Evolutionary conservation across 768 basidiomycete genomes (phyloP).

Genomic region (Pleurotus platypus): DNA sequence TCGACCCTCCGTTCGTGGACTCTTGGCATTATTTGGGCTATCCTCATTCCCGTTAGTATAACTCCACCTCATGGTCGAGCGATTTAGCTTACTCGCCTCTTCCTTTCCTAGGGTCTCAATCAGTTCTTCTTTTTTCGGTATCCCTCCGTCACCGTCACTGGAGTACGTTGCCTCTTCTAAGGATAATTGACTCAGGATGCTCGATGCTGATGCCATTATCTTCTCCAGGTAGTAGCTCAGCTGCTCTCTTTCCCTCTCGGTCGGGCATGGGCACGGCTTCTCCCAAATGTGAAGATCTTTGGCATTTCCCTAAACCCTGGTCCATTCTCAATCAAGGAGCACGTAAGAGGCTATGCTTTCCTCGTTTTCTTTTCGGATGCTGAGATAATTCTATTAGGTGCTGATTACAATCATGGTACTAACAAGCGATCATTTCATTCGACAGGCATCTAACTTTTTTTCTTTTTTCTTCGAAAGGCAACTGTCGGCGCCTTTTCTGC

Average conservation of each 20-base stretch:
- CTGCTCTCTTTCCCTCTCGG: conserved; percentile 67
- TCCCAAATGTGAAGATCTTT: conserved; percentile 52
- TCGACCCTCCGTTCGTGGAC: conserved; percentile 59
- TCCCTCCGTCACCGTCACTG: conserved; percentile 59
- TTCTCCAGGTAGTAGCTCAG: conserved; percentile 56
- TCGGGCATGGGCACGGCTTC: conserved; percentile 48
- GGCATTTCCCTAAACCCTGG: conserved; percentile 60
- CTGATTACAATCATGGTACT: conserved; percentile 47
- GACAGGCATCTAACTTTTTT: background rate
- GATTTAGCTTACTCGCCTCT: background rate
- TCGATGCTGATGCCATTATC: no score
- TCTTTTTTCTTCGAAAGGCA: conserved; percentile 23
- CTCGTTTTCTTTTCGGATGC: conserved; percentile 17
- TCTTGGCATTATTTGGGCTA: conserved; percentile 53
- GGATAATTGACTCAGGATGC: background rate
- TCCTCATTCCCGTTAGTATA: conserved; percentile 43
- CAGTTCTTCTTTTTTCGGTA: conserved; percentile 80
- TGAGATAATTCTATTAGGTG: conserved; percentile 31
- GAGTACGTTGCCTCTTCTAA: conserved; percentile 24
- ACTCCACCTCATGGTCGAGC: conserved; percentile 1
- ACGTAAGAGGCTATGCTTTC: conserved; percentile 38
- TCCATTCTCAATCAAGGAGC: conserved; percentile 74
- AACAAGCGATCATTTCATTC: no score
- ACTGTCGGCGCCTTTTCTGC: conserved; percentile 44
- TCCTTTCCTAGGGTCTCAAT: conserved; percentile 67